Base-by-base conservation (phyloP, 805 yeast genomes). In the Yarrowia sp. region DNA sequence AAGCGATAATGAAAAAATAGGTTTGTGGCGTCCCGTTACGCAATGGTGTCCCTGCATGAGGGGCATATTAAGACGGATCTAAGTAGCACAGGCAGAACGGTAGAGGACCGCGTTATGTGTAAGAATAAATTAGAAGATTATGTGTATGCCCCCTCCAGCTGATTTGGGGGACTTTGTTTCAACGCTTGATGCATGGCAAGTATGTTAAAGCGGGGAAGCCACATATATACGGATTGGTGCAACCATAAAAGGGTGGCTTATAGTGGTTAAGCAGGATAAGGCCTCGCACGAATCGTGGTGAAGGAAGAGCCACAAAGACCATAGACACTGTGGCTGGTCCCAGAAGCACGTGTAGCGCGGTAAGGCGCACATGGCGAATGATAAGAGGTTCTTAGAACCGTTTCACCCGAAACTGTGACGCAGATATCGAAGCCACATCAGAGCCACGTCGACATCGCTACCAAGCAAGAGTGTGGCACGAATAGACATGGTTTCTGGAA, bases 31-130 rank as follows among this genome's bases (percentile, higher is more conserved):
- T 51, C 41, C 17, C 56, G 21, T 51, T 51, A 21, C 41, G 41
- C 58, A 48, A 48, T 48, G 36, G 16, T 22, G 58, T 51, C 58
- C 58, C 58, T 51, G 41, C 58, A 51, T 33, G 58, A 35, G 58
- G 58, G 58, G 58, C 33, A 33, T 16, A 19, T 8, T n/a, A 8
- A 6, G 41, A 51, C 10, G 14, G 36, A 10, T 17, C 41, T 33
- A 16, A 10, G 10, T 16, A 22, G 24, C 19, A 22, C 7, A 8
- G 17, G 9, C n/a, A n/a, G 16, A 19, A 6, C 4, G 35, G 19
- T 3, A 12, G 24, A 30, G 16, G 24, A 6, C 11, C 5, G 26
- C 4, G 4, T 8, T 10, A 3, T 30, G 26, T 8, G 54, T 21
- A 8, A 5, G 8, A 48, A 48, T 48, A 48, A 48, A 48, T 30